phyloP scores from a whole-genome alignment of 345 rosid genomes.

The Cardamine chenopodiifolia region DNA sequence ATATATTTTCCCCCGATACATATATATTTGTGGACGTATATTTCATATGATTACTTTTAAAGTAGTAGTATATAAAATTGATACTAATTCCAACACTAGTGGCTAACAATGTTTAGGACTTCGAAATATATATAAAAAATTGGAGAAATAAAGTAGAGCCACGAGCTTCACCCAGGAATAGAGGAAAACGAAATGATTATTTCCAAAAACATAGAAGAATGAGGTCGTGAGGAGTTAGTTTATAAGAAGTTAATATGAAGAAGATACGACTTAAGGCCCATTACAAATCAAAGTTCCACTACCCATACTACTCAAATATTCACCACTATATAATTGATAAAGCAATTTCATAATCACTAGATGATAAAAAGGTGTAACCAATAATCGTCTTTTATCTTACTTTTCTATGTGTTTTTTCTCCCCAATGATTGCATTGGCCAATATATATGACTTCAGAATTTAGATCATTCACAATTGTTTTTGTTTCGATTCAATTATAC shows the following conservation, averaged over 20 bases:
- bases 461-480: neutral
- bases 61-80: neutral
- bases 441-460: conserved; percentile 20
- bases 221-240: neutral
- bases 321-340: conserved; percentile 7
- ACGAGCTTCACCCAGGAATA: neutral
- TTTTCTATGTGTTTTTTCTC: neutral
- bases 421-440: conserved; percentile 19
- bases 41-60: neutral
- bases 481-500: neutral
- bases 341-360: conserved; percentile 14
- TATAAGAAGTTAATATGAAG: neutral
- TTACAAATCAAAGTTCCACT: conserved; percentile 23
- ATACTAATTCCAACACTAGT: neutral
- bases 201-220: neutral
- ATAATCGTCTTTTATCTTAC: neutral
- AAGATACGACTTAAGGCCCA: conserved; percentile 29
- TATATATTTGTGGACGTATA: neutral
- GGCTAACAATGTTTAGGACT: conserved; percentile 3
- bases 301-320: conserved; percentile 3
- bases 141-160: conserved; percentile 21
- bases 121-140: neutral
- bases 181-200: conserved; percentile 16
- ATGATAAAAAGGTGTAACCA: conserved; percentile 28
- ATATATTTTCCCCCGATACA: neutral